A percentile compares a stretch with the other conserved stretches of the same genome.
phyloP scores from a whole-genome alignment of 371 early-diverging fungal species.

The Mucor mucedo region DNA sequence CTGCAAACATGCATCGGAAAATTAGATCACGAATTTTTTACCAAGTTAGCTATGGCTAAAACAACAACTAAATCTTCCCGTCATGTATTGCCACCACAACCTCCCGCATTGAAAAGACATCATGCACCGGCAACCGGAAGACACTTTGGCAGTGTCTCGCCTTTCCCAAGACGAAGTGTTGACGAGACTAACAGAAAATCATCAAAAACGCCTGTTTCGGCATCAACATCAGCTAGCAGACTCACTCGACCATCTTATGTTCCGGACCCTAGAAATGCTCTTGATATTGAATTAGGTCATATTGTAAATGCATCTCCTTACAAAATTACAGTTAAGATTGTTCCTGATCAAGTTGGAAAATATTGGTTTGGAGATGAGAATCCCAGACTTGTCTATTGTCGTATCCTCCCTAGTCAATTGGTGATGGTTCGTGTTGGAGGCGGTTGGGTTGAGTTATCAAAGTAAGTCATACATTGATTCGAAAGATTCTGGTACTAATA shows the following conservation, averaged over 20 bases:
- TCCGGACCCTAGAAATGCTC: constrained; percentile 36
- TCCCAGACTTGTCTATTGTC: constrained; percentile 51
- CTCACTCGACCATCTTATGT: constrained; percentile 10
- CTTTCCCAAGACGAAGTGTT: constrained; percentile 9
- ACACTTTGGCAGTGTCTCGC: background rate
- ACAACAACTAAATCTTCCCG: constrained; percentile 8
- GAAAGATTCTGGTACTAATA: background rate
- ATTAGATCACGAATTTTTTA: constrained; percentile 51
- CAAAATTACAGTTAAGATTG: constrained; percentile 37
- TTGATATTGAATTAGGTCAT: constrained; percentile 45
- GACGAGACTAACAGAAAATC: background rate
- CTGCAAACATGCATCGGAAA: constrained; percentile 42
- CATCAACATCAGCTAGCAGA: constrained; percentile 3
- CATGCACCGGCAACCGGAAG: constrained; percentile 5
- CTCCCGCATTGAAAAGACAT: constrained; percentile 4
- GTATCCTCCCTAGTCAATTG: constrained; percentile 67
- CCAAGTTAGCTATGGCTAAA: constrained; percentile 50
- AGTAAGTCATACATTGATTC: constrained; percentile 23
- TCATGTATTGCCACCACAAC: constrained; percentile 4
- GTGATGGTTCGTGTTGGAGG: constrained; percentile 87
- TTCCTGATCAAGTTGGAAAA: constrained; percentile 58
- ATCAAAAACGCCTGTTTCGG: constrained; percentile 13
- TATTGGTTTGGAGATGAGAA: constrained; percentile 75
- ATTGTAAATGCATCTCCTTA: constrained; percentile 58
- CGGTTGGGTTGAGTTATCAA: constrained; percentile 78